Percentiles rank a stretch among this genome's conserved stretches.
Evolutionary conservation across 805 yeast genomes (phyloP).

Genomic region (Sugiyamaella mastotermitis): DNA sequence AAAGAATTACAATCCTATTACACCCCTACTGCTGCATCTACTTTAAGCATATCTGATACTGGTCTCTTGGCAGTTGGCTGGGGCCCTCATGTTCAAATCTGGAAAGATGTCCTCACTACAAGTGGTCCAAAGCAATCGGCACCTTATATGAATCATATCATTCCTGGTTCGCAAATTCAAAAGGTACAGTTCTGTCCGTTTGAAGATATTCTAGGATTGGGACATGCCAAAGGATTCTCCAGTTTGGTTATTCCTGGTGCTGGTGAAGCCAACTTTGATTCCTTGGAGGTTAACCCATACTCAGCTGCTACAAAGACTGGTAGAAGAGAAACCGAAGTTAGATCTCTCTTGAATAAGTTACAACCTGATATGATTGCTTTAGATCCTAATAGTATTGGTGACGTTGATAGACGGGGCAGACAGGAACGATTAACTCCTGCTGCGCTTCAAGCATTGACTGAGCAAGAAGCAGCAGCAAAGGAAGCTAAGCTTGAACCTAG

Average conservation of each 20-base stretch:
- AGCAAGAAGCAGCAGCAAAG: constrained; percentile 37
- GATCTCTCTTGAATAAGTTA: constrained; percentile 76
- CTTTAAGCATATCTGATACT: constrained; percentile 75
- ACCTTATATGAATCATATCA: constrained; percentile 88
- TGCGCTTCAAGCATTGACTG: constrained; percentile 34
- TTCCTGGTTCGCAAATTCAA: constrained; percentile 70
- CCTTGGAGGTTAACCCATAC: constrained; percentile 87
- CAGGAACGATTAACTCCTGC: constrained; percentile 55
- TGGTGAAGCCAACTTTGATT: constrained; percentile 97
- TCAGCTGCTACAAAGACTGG: constrained; percentile 88
- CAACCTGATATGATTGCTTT: constrained; percentile 88
- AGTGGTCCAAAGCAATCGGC: constrained; percentile 52
- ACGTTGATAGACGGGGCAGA: constrained; percentile 66
- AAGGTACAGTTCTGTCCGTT: constrained; percentile 77
- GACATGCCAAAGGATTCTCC: constrained; percentile 72
- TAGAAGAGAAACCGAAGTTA: constrained; percentile 89
- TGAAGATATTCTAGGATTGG: constrained; percentile 92
- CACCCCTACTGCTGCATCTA: constrained; percentile 80
- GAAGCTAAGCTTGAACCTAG: constrained; percentile 51
- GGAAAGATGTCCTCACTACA: constrained; percentile 72
- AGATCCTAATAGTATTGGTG: constrained; percentile 84
- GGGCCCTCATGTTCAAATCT: constrained; percentile 91
- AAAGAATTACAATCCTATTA: constrained; percentile 58
- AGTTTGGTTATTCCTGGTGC: constrained; percentile 91
- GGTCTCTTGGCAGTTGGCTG: constrained; percentile 86